Percentiles rank a stretch among this genome's conserved stretches.
Evolutionary conservation across 2,329 filamentous ascomycete species (phyloP).

Genomic region (Arthroderma sp.): DNA sequence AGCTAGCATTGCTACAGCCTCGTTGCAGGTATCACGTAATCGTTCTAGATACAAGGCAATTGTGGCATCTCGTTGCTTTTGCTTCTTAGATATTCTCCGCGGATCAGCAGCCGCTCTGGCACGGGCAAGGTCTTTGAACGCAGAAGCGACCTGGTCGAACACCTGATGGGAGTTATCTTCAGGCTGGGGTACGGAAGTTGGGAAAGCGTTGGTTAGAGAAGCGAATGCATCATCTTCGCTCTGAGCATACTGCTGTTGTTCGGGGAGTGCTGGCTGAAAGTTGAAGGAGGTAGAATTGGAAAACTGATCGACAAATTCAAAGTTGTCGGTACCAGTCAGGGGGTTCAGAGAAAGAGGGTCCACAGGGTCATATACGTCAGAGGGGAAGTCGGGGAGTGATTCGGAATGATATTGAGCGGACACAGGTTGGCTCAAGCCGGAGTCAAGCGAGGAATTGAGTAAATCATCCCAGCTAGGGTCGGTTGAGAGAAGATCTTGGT

Average conservation of each 20-base stretch:
- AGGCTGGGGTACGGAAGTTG: not conserved
- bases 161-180: conserved; percentile 4
- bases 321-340: no score
- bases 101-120: conserved; percentile 25
- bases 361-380: no score
- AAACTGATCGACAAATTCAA: not conserved
- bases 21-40: conserved; percentile 18
- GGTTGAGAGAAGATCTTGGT: conserved; percentile 6
- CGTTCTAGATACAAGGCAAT: conserved; percentile 30
- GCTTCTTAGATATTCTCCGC: conserved; percentile 23
- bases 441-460: not conserved
- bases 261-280: not conserved
- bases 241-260: no score
- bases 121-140: conserved; percentile 22
- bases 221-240: no score
- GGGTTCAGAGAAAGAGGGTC: no score
- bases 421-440: not conserved
- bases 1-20: conserved; percentile 8
- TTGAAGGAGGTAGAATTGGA: not conserved
- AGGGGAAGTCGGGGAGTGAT: not conserved
- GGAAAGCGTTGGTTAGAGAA: no score
- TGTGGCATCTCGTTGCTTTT: conserved; percentile 30
- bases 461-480: conserved; percentile 1
- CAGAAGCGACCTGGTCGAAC: conserved; percentile 9
- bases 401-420: not conserved